Conservation (phyloP, 768 basidiomycete genomes). For the Lactifluus pinguis region DNA sequence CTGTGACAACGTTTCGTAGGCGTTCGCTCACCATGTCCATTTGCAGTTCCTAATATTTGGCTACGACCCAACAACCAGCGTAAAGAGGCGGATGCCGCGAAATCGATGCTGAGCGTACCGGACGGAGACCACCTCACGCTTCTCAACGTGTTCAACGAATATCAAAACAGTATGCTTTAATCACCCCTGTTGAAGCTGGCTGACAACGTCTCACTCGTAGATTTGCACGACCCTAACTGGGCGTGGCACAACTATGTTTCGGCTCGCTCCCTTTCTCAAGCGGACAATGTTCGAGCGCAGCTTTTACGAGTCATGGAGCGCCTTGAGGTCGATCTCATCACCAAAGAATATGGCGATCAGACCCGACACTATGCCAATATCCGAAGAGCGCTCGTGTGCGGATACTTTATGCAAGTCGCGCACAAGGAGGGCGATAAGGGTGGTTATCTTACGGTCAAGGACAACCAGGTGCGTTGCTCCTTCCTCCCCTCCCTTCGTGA, state of each 20-base stretch:
- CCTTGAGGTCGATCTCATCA: constrained; percentile 69
- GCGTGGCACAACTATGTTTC: constrained; percentile 86
- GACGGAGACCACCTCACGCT: constrained; percentile 93
- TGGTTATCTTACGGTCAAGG: constrained; percentile 85
- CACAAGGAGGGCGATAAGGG: constrained; percentile 91
- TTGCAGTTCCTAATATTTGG: constrained; percentile 85
- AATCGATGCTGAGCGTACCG: constrained; percentile 79
- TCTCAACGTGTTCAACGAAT: constrained; percentile 93
- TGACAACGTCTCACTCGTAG: neutral
- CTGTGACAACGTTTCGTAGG: neutral
- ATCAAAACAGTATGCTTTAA: constrained; percentile 56
- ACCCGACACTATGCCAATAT: constrained; percentile 53
- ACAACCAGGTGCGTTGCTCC: constrained; percentile 64
- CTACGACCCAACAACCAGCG: constrained; percentile 80
- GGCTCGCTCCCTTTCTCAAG: constrained; percentile 72
- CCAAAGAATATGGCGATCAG: constrained; percentile 49
- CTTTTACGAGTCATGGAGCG: constrained; percentile 88
- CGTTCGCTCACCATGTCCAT: neutral
- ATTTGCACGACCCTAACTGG: constrained; percentile 70
- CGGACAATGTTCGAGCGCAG: constrained; percentile 89
- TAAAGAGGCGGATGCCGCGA: constrained; percentile 89
- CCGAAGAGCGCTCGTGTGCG: constrained; percentile 76
- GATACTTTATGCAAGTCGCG: constrained; percentile 98
- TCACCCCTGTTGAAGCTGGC: neutral
- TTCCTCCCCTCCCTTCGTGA: neutral